Evolutionary conservation across 345 rosid species (phyloP).

Genomic region (Geranium rotundifolium): DNA sequence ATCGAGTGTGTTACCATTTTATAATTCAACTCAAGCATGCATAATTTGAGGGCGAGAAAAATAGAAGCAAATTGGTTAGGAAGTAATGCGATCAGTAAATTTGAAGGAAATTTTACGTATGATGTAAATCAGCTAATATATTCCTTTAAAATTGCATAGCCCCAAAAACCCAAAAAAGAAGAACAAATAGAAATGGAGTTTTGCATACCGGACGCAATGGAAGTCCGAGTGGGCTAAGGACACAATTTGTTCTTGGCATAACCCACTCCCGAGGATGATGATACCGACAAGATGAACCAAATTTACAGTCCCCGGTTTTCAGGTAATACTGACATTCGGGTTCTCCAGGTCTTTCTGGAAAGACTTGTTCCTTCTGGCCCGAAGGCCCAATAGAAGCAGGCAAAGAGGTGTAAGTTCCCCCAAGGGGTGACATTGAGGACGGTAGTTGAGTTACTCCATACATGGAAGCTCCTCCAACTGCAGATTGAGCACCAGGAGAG

Average conservation of each 20-base stretch:
- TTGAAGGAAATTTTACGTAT: not conserved
- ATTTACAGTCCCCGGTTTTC: conserved; percentile 87
- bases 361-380: conserved; percentile 43
- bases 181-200: not conserved
- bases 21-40: not conserved
- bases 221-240: conserved; percentile 60
- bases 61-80: not conserved
- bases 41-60: not conserved
- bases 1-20: not conserved
- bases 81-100: not conserved
- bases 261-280: conserved; percentile 71
- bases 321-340: conserved; percentile 79
- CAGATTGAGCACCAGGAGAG: conserved; percentile 46
- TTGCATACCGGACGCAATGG: conserved; percentile 78
- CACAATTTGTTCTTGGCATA: conserved; percentile 30
- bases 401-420: conserved; percentile 42
- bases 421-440: conserved; percentile 26
- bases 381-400: conserved; percentile 37
- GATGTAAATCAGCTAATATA: not conserved
- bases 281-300: conserved; percentile 72
- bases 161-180: not conserved
- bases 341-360: conserved; percentile 84
- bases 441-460: conserved; percentile 51
- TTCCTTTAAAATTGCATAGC: not conserved
- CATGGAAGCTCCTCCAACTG: conserved; percentile 46